Conservation (phyloP, 352 stramenopile species). For the Blastocystis sp. region DNA sequence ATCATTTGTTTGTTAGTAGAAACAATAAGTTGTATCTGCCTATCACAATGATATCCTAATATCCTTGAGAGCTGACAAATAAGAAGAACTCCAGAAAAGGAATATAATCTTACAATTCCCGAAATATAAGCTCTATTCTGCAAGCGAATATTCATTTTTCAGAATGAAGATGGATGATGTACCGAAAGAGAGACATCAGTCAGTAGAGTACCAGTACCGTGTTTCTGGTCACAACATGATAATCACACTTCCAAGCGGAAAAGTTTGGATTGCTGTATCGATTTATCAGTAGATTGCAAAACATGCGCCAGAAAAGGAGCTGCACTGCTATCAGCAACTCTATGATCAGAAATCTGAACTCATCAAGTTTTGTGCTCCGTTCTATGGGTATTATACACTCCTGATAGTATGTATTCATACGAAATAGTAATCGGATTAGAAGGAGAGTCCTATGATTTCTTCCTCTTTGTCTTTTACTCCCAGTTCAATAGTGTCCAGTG, state of each 20-base stretch:
- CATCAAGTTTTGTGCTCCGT: slow-evolving; percentile 22
- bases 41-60: no score
- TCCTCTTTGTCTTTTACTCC: background rate
- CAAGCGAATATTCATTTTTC: slow-evolving; percentile 3
- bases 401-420: background rate
- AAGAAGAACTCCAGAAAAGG: no score
- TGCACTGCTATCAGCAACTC: slow-evolving; percentile 43
- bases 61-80: no score
- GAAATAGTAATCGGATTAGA: background rate
- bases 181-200: background rate
- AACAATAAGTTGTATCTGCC: background rate
- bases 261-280: background rate
- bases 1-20: background rate
- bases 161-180: background rate
- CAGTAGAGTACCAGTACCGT: slow-evolving; percentile 3
- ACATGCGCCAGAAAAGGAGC: slow-evolving; percentile 45
- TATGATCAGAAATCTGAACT: slow-evolving; percentile 23
- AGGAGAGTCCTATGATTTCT: background rate
- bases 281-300: slow-evolving; percentile 56
- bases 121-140: no score
- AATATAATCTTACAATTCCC: no score
- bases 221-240: slow-evolving; percentile 59
- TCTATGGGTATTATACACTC: background rate
- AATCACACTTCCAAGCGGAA: slow-evolving; percentile 46
- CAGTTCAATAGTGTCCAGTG: background rate